These are phyloP conservation scores for Coniochaeta prunicola DNA, from an alignment of 2,329 filamentous ascomycete genomes.

Conservation along the genomic window DNA sequence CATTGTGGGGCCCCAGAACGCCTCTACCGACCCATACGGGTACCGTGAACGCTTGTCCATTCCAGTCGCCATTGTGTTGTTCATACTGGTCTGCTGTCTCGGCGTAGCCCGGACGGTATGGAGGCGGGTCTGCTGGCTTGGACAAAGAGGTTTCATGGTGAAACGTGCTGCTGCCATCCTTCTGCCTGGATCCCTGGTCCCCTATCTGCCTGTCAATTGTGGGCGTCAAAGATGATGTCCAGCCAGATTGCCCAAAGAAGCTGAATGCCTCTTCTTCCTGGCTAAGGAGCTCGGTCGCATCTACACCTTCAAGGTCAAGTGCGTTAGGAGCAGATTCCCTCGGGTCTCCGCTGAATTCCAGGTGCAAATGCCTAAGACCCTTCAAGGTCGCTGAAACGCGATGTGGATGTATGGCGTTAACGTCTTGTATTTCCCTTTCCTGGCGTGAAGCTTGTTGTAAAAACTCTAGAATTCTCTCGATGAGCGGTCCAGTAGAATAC, in stretches of 20 bases:
- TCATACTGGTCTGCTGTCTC: constrained; percentile 16
- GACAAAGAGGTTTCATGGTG: constrained; percentile 5
- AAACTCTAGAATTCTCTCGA: constrained; percentile 39
- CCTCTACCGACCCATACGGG: constrained; percentile 42
- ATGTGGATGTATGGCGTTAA: constrained; percentile 14
- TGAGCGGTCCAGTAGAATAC: constrained; percentile 41
- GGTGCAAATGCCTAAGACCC: constrained; percentile 44
- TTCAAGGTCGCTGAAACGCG: constrained; percentile 35
- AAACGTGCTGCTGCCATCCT: constrained; percentile 4
- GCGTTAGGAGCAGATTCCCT: constrained; percentile 25
- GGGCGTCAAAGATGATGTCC: constrained; percentile 12
- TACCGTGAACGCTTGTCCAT: constrained; percentile 19
- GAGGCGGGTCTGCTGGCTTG: constrained; percentile 4
- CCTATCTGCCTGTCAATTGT: neutral
- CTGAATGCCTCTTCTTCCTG: constrained; percentile 32
- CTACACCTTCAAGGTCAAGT: constrained; percentile 23
- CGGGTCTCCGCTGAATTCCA: constrained; percentile 45
- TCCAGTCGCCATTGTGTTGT: constrained; percentile 18
- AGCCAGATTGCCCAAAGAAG: constrained; percentile 32
- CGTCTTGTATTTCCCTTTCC: constrained; percentile 35
- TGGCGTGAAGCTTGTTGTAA: constrained; percentile 39
- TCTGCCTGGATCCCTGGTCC: neutral
- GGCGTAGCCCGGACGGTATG: constrained; percentile 16
- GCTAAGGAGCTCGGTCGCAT: constrained; percentile 35
- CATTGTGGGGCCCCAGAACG: constrained; percentile 21